Evolutionary conservation across 2,329 filamentous ascomycete species (phyloP).

Genomic region (Ploettnerulaceae sp.): DNA sequence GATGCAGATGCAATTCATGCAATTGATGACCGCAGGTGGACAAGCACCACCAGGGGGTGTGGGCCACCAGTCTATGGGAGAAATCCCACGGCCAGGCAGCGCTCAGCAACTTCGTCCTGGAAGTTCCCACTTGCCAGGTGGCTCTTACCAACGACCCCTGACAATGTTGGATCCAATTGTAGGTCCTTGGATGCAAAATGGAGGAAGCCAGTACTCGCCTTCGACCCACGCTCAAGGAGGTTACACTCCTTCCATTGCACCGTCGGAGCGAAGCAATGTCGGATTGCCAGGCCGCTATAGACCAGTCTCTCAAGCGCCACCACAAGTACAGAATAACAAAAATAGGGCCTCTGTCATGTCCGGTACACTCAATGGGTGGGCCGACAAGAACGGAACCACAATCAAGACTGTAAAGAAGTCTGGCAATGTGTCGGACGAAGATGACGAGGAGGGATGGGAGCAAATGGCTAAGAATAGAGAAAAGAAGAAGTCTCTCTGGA

Average conservation of each 20-base stretch:
- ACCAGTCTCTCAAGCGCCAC: constrained; percentile 67
- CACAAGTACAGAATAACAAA: constrained; percentile 30
- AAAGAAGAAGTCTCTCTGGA: constrained; percentile 63
- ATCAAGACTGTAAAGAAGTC: constrained; percentile 39
- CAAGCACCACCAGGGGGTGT: constrained; percentile 22
- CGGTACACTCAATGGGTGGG: constrained; percentile 30
- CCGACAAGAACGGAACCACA: constrained; percentile 38
- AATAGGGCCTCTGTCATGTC: constrained; percentile 32
- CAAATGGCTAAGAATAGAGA: constrained; percentile 66
- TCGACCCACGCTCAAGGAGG: constrained; percentile 46
- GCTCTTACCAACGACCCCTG: constrained; percentile 55
- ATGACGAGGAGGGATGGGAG: constrained; percentile 65
- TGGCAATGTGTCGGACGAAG: constrained; percentile 49
- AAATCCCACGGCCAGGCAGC: constrained; percentile 25
- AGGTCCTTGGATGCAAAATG: constrained; percentile 50
- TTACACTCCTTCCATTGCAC: constrained; percentile 88
- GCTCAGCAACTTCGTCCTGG: constrained; percentile 20
- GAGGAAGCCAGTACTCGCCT: constrained; percentile 42
- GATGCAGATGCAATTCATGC: constrained; percentile 94
- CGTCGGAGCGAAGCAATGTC: constrained; percentile 90
- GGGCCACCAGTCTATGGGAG: constrained; percentile 23
- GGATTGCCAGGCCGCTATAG: constrained; percentile 87
- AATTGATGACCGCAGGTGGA: constrained; percentile 57
- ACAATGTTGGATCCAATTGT: constrained; percentile 74
- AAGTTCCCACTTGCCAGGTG: constrained; percentile 5